Conservation (phyloP, 2,329 filamentous ascomycete genomes). For the Colletotrichum musicola region DNA sequence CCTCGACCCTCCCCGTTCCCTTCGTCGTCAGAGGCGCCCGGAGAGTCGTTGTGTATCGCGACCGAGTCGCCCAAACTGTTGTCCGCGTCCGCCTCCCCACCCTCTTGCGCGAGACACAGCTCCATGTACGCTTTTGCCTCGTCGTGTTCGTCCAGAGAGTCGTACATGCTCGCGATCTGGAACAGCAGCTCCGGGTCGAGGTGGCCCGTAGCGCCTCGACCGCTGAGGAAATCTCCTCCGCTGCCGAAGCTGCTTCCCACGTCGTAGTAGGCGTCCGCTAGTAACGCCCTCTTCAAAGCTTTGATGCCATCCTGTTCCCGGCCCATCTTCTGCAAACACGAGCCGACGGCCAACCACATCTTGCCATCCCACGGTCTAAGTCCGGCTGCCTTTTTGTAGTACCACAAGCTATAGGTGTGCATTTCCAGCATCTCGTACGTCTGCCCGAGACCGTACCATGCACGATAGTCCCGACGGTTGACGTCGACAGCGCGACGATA, state of each 20-base stretch:
- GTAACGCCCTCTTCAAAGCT: slow-evolving; percentile 90
- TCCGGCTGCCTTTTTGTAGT: slow-evolving; percentile 95
- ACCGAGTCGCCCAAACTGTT: slow-evolving; percentile 62
- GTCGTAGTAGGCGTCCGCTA: slow-evolving; percentile 90
- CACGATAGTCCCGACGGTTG: slow-evolving; percentile 95
- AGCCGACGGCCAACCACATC: slow-evolving; percentile 98
- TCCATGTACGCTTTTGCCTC: slow-evolving; percentile 97
- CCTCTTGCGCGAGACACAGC: slow-evolving; percentile 92
- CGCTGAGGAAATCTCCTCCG: slow-evolving; percentile 58
- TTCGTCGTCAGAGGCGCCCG: slow-evolving; percentile 51
- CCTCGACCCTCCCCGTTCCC: slow-evolving; percentile 46
- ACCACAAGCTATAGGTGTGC: slow-evolving; percentile 97
- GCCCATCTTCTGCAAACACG: slow-evolving; percentile 90
- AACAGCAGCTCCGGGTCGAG: slow-evolving; percentile 93
- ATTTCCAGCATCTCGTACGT: slow-evolving; percentile 98
- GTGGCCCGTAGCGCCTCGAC: slow-evolving; percentile 65
- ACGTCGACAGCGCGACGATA: slow-evolving; percentile 96
- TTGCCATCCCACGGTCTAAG: slow-evolving; percentile 96
- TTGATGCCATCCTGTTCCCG: slow-evolving; percentile 92
- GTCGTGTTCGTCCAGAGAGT: slow-evolving; percentile 79
- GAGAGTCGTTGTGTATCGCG: slow-evolving; percentile 68
- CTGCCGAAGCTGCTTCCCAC: slow-evolving; percentile 67
- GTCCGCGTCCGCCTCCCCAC: slow-evolving; percentile 62
- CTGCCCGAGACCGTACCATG: slow-evolving; percentile 97
- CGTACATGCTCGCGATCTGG: slow-evolving; percentile 91